Percentiles rank a stretch among this genome's conserved stretches.
Conservation (phyloP, 208 protist genomes). For the Trypanosoma congolense region DNA sequence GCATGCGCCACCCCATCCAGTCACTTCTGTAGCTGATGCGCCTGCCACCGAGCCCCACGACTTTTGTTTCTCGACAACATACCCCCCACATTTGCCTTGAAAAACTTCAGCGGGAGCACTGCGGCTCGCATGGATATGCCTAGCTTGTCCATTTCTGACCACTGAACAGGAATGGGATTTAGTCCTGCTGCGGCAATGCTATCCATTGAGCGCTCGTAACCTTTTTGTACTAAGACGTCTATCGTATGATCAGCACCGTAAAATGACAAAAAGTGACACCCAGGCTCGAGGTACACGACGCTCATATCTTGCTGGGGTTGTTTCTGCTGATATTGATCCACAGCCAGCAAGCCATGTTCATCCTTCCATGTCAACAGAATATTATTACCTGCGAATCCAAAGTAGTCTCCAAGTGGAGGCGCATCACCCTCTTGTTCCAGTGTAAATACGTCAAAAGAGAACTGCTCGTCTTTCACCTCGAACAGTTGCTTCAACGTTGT, state of each 20-base stretch:
- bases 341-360: slow-evolving; percentile 86
- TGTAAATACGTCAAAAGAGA: slow-evolving; percentile 75
- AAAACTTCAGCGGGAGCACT: slow-evolving; percentile 82
- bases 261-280: slow-evolving; percentile 89
- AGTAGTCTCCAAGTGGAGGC: slow-evolving; percentile 88
- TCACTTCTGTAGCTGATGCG: slow-evolving; percentile 38
- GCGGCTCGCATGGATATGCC: slow-evolving; percentile 87
- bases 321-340: slow-evolving; percentile 87
- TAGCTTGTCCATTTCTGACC: slow-evolving; percentile 91
- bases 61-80: slow-evolving; percentile 48
- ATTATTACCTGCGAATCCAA: slow-evolving; percentile 88
- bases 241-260: slow-evolving; percentile 77
- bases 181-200: slow-evolving; percentile 77
- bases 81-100: slow-evolving; percentile 52
- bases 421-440: slow-evolving; percentile 88
- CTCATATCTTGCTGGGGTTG: slow-evolving; percentile 25
- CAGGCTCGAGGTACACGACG: slow-evolving; percentile 86
- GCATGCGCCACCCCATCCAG: slow-evolving; percentile 27
- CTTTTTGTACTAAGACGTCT: slow-evolving; percentile 87
- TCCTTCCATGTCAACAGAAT: slow-evolving; percentile 88
- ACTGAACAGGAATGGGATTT: slow-evolving; percentile 88
- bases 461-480: slow-evolving; percentile 38
- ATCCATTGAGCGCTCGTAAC: slow-evolving; percentile 88
- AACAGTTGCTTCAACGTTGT: slow-evolving; percentile 75
- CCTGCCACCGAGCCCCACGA: slow-evolving; percentile 58